Evolutionary conservation across 352 stramenopile species (phyloP).

Genomic region (Blastocystis sp.): DNA sequence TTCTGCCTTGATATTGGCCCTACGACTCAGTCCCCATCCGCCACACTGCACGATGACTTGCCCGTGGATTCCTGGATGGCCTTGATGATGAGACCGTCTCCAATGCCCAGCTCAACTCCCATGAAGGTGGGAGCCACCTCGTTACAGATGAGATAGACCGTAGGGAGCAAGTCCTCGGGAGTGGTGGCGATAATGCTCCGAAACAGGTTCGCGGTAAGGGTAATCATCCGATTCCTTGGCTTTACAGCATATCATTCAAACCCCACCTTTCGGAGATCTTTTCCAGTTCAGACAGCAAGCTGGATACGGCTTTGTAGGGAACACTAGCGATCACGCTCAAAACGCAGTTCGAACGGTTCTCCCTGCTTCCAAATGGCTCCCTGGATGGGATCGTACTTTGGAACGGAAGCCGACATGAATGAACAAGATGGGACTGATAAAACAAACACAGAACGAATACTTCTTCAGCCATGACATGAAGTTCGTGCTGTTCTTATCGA

Average conservation of each 20-base stretch:
- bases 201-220: conserved; percentile 51
- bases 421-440: neutral
- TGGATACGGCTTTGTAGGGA: conserved; percentile 63
- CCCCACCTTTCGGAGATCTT: conserved; percentile 50
- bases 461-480: neutral
- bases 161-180: conserved; percentile 79
- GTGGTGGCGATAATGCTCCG: conserved; percentile 66
- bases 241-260: conserved; percentile 3
- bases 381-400: conserved; percentile 51
- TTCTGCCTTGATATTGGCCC: conserved; percentile 91
- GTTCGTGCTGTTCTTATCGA: too few relatives aligned
- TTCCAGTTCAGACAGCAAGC: conserved; percentile 26
- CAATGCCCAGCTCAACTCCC: conserved; percentile 95
- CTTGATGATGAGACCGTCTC: conserved; percentile 94
- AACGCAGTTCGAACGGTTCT: conserved; percentile 20
- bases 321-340: conserved; percentile 32
- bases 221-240: conserved; percentile 56
- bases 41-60: conserved; percentile 17
- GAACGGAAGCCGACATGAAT: conserved; percentile 28
- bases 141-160: conserved; percentile 85
- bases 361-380: conserved; percentile 61
- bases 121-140: conserved; percentile 89
- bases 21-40: conserved; percentile 57
- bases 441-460: neutral
- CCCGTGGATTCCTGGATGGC: conserved; percentile 76